A percentile compares a stretch with the other conserved stretches of the same genome.
phyloP scores from a whole-genome alignment of 306 rosid species.

The Cajanus cajan region DNA sequence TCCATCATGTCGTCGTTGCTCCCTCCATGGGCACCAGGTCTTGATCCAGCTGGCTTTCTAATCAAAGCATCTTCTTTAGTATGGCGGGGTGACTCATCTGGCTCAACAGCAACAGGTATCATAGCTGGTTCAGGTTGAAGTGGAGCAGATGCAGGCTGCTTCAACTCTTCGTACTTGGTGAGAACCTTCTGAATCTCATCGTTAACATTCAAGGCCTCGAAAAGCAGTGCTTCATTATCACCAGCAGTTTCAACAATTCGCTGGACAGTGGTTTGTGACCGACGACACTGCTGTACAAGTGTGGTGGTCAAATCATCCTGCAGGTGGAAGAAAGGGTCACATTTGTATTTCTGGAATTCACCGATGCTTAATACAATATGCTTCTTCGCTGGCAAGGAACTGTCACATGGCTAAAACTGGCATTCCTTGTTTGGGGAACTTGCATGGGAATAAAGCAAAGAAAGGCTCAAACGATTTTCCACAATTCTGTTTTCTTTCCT shows the following conservation, averaged over 20 bases:
- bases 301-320: slow-evolving; percentile 96
- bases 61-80: slow-evolving; percentile 67
- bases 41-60: slow-evolving; percentile 73
- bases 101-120: slow-evolving; percentile 96
- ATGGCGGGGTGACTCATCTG: slow-evolving; percentile 78
- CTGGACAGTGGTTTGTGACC: slow-evolving; percentile 61
- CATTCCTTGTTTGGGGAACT: neutral
- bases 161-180: slow-evolving; percentile 72
- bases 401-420: neutral
- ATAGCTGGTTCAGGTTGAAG: slow-evolving; percentile 86
- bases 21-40: slow-evolving; percentile 58
- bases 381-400: neutral
- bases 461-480: neutral
- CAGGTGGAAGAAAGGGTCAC: slow-evolving; percentile 7
- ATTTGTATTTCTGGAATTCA: slow-evolving; percentile 5
- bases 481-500: neutral
- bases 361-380: slow-evolving; percentile 13
- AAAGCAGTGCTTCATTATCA: slow-evolving; percentile 90
- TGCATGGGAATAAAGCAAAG: neutral
- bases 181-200: slow-evolving; percentile 91
- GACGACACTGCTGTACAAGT: slow-evolving; percentile 88
- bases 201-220: slow-evolving; percentile 91
- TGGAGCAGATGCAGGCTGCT: slow-evolving; percentile 49
- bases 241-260: slow-evolving; percentile 80
- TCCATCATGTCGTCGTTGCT: slow-evolving; percentile 92